phyloP scores from a whole-genome alignment of 208 protist species.

The Leishmania tarentolae region DNA sequence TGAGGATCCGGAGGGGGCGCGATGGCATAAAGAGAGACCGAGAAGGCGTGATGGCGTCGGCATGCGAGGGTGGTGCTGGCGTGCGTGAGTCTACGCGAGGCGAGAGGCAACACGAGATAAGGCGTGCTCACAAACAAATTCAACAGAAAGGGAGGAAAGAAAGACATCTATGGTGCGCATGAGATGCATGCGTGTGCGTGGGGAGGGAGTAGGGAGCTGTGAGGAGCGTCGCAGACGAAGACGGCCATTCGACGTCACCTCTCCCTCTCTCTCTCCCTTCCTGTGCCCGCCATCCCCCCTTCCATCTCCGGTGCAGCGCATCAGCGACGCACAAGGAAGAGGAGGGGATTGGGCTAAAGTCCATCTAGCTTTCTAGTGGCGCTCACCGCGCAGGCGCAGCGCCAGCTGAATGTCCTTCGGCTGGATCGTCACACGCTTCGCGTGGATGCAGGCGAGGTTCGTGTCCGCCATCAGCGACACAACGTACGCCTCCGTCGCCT shows the following conservation, averaged over 20 bases:
- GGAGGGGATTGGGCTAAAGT: not conserved
- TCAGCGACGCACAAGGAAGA: not conserved
- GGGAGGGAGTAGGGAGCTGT: not conserved
- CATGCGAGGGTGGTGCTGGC: too few relatives aligned
- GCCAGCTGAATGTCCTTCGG: conserved; percentile 72
- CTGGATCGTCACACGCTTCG: conserved; percentile 87
- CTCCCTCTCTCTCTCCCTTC: not conserved
- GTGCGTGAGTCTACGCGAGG: not conserved
- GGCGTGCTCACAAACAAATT: too few relatives aligned
- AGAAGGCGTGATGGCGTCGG: too few relatives aligned
- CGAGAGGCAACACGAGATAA: not conserved
- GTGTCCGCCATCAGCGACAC: conserved; percentile 92
- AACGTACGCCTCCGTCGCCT: conserved; percentile 92
- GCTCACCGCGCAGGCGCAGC: conserved; percentile 57
- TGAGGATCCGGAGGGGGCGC: too few relatives aligned
- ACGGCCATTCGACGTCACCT: not conserved
- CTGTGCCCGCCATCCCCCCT: not conserved
- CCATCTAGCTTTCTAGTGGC: conserved; percentile 25
- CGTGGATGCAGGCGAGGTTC: conserved; percentile 89
- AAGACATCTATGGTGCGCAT: not conserved
- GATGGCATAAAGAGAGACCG: too few relatives aligned
- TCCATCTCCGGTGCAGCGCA: not conserved
- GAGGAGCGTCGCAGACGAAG: too few relatives aligned
- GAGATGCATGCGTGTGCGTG: not conserved
- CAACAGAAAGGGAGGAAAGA: not conserved